Base-by-base conservation (phyloP, 139 green algal species). In the Pleodorina starrii region DNA sequence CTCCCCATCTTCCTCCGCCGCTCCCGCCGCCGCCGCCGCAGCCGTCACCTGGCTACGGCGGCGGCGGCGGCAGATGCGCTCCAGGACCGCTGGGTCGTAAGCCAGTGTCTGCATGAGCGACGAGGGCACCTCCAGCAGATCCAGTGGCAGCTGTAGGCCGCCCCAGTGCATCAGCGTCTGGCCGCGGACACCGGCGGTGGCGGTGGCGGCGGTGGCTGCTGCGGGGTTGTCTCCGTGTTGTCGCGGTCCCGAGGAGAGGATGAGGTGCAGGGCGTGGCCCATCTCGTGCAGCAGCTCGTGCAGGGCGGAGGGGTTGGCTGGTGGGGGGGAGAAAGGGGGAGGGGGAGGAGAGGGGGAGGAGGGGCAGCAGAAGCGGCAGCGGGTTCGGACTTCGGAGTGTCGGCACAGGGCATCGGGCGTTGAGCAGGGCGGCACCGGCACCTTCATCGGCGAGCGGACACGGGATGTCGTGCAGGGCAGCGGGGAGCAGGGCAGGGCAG, bases 241-340 rank as follows among this genome's bases (percentile, higher is more conserved):
- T 5, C 63, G 51, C 12, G 46, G 63, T 29, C 29, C 48, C 21
- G 76, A 57, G 21, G 87, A 44, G 44, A 90, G 85, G 42, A 88
- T 14, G 21, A 90, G 78, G 77, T 90, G 84, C 32, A 90, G 69
- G 5, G 63, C 84, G 73, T 90, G 90, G 35, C 85, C 90, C n/a
- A 74, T 50, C 75, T 92, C 89, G 63, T 92, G 89, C 43, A 89
- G 43, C 60, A 92, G 83, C 83, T 92, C 89, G 27, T 73, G 81
- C 10, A 92, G 60, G 0, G 82, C 73, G 4, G 44, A 35, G 3
- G 84, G 50, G 16, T 29, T 59, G 21, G 40, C 88, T 88, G 88
- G 4, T 16, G 10, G 60, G 11, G 10, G 29, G 46, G 35, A 27
- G 75, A 2, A 66, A 17, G 40, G 38, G 38, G 21, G 72, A 16